phyloP scores from a whole-genome alignment of 2,329 filamentous ascomycete genomes.

The Truncatella angustata region DNA sequence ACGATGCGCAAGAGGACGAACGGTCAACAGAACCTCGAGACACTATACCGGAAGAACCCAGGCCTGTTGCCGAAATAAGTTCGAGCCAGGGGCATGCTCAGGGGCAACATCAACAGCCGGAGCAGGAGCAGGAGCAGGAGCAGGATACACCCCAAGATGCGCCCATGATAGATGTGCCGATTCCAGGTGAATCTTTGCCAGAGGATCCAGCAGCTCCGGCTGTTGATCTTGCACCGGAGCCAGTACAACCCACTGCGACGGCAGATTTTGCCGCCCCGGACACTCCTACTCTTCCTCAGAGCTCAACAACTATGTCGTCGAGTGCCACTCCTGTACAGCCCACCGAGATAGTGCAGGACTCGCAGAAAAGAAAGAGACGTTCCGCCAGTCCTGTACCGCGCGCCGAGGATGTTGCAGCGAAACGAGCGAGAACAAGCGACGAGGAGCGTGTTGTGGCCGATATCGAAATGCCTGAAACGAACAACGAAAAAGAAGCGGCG shows the following conservation, averaged over 20 bases:
- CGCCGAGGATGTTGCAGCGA: slow-evolving; percentile 4
- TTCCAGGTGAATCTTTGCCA: not conserved
- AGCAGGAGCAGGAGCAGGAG: slow-evolving; percentile 13
- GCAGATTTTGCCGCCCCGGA: slow-evolving; percentile 6
- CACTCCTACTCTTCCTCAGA: not conserved
- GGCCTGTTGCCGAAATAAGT: too few species aligned
- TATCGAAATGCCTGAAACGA: not conserved
- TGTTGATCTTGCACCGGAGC: not conserved
- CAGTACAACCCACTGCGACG: not conserved
- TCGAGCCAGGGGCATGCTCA: too few species aligned
- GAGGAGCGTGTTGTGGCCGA: not conserved
- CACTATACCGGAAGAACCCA: too few species aligned
- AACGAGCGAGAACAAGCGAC: slow-evolving; percentile 11
- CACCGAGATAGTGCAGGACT: slow-evolving; percentile 8
- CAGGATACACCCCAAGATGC: not conserved
- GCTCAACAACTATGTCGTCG: not conserved
- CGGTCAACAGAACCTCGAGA: too few species aligned
- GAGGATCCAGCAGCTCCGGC: not conserved
- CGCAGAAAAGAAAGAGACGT: slow-evolving; percentile 11
- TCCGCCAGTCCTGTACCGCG: slow-evolving; percentile 7
- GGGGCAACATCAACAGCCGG: slow-evolving; percentile 13
- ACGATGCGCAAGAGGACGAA: not conserved
- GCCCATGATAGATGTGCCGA: not conserved
- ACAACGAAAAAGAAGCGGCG: slow-evolving; percentile 12
- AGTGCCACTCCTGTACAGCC: slow-evolving; percentile 8